Base-by-base conservation (phyloP, 164 flowering plant genomes). In the Magnolia changhungtana region DNA sequence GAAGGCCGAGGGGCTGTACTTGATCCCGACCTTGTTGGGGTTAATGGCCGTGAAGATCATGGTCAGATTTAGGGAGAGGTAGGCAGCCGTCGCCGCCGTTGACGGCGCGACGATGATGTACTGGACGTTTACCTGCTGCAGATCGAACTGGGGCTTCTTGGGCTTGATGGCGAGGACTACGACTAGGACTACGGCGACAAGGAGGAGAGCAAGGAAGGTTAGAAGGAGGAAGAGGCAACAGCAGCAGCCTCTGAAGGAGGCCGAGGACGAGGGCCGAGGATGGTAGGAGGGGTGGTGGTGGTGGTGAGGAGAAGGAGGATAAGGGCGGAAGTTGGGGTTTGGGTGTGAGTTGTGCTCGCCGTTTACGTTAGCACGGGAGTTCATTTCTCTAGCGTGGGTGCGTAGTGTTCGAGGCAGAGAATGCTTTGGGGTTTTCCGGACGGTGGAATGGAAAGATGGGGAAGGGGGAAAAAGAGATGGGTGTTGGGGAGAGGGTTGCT, bases 181-280 rank as follows among this genome's bases (percentile, higher is more conserved):
- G 71, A 93, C 82, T 68, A 96, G 92, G 73, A 85, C 80, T 9
- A 91, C 85, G 69, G 97, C 99, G 65, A 94, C 83, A 64, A 81
- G 75, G 31, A 93, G 84, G 74, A 96, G 94, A 52, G 82, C 87
- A 49, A 96, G 86, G 88, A 94, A 90, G 83, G 93, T 83, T 79
- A 92, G 84, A 76, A 96, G 92, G 21, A 92, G 90, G 87, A 96
- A 92, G 78, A 96, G 96, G 78, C 98, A 96, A 81, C 99, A 96
- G 81, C 98, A 93, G 80, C 99, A 96, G 69, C 99, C 99, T 76
- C 83, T 90, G 79, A 96, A 82, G 49, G 98, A 88, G 1, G 94
- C 87, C 9, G 91, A 82, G 3, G 92, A 86, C 0, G 92, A 86
- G 1, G 90, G 59, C 72, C 80, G 27, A 14, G 79, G 24, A 1